These are phyloP conservation scores for Diaporthe amygdali DNA, from an alignment of 2,329 filamentous ascomycete genomes.

Conservation along the genomic window DNA sequence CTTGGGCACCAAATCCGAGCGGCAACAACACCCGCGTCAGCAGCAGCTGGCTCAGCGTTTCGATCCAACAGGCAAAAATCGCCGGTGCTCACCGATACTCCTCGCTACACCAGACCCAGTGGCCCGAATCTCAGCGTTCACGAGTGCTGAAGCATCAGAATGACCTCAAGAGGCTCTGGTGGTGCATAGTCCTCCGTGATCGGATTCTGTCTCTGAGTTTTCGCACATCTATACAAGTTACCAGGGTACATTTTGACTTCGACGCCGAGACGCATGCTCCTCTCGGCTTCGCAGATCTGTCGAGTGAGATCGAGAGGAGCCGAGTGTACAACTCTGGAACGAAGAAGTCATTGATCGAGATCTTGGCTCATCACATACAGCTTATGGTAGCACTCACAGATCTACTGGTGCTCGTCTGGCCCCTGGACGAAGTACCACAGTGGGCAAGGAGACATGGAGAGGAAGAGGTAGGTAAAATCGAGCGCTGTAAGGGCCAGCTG, in stretches of 20 bases:
- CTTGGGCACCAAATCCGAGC: conserved; percentile 40
- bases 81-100: conserved; percentile 50
- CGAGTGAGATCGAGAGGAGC: conserved; percentile 48
- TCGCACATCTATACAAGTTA: conserved; percentile 40
- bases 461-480: conserved; percentile 38
- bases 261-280: conserved; percentile 36
- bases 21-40: conserved; percentile 33
- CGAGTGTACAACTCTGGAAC: conserved; percentile 50
- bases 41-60: conserved; percentile 53
- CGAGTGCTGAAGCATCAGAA: conserved; percentile 6
- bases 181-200: conserved; percentile 43
- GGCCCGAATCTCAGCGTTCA: conserved; percentile 34
- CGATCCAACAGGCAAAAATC: conserved; percentile 54
- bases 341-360: conserved; percentile 48
- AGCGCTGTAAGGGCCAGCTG: conserved; percentile 42
- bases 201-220: conserved; percentile 40
- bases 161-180: conserved; percentile 42
- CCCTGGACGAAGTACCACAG: conserved; percentile 46
- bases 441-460: conserved; percentile 41
- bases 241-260: conserved; percentile 32
- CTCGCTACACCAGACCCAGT: conserved; percentile 27
- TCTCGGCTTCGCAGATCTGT: conserved; percentile 48
- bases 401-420: conserved; percentile 50
- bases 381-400: conserved; percentile 53
- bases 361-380: conserved; percentile 51